Base-by-base conservation (phyloP, 345 rosid species). In the Brassica nigra region DNA sequence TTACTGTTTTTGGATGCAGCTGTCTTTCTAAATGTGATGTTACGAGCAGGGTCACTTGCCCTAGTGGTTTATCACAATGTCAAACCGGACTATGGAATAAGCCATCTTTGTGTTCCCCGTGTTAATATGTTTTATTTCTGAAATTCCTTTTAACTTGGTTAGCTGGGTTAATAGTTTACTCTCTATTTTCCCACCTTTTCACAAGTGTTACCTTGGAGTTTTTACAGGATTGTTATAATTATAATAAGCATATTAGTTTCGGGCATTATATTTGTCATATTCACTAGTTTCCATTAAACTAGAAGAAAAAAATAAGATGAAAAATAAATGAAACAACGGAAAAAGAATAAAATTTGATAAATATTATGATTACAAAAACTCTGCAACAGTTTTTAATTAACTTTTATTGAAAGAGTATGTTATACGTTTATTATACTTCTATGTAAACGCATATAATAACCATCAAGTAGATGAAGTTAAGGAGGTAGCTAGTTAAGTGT, bases 401-500 rank as follows among this genome's bases (percentile, higher is more conserved):
- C 27, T 23, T 23, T 23, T 23, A 16, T 18, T 11, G 20, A 47
- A 63, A 37, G 7, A 30, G 18, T 47, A 52, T 33, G 8, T 27
- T 31, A 57, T 16, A 65, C 69, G 34, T 20, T 31, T 42, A 62
- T 29, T 62, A 61, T 61, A 66, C 23, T 54, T 54, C 28, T 44
- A 27, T 54, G 59, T 15, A 54, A 15, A 49, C 23, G 23, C 66
- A 33, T 37, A 78, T 14, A 39, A 58, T 58, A 66, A 66, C 31
- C 54, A 73, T 31, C 16, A n/a, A 73, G 54, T 66, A 74, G 27
- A 68, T 1, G 57, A 79, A 59, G 44, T 42, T 68, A 74, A 68
- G 28, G 18, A 36, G 58, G 34, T 31, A 78, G 82, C 27, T 67
- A 73, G 82, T 73, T 73, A 61, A 74, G 66, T 74, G 78, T 74